Conservation (phyloP, 768 basidiomycete species). For the Hericium rajendrae region DNA sequence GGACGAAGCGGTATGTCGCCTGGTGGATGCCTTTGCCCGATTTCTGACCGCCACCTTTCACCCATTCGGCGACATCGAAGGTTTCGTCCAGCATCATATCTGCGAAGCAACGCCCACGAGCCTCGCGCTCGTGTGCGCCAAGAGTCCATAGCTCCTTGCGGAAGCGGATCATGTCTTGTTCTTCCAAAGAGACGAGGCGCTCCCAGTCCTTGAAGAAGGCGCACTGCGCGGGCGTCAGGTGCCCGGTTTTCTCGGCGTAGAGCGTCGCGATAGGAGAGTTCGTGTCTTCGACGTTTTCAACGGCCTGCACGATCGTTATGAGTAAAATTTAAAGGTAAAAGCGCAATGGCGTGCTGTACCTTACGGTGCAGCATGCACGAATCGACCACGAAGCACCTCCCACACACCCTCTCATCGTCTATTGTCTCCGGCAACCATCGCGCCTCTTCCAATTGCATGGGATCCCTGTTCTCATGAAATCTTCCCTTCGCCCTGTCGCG, state of each 20-base stretch:
- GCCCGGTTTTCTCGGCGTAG: conserved; percentile 71
- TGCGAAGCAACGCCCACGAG: conserved; percentile 74
- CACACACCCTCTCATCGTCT: conserved; percentile 71
- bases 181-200: conserved; percentile 71
- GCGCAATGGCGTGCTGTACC: not conserved
- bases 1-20: conserved; percentile 66
- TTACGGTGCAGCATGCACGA: conserved; percentile 92
- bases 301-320: conserved; percentile 33
- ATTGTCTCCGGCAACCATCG: conserved; percentile 81
- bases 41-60: not conserved
- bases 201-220: conserved; percentile 93
- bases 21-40: conserved; percentile 56
- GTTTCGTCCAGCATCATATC: conserved; percentile 60
- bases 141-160: conserved; percentile 93
- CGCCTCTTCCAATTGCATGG: conserved; percentile 20
- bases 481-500: not conserved
- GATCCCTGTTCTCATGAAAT: conserved; percentile 8
- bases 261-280: conserved; percentile 51
- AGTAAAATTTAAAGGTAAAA: not conserved
- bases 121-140: conserved; percentile 69
- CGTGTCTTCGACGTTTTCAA: conserved; percentile 52
- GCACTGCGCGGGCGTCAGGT: conserved; percentile 56
- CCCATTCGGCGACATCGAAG: conserved; percentile 20
- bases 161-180: conserved; percentile 76
- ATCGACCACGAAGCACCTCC: conserved; percentile 74